Evolutionary conservation across 1,284 basidiomycete species (phyloP), one percentile per base, ranked within the genome.

Genomic region (Singerocomus rubriflavus): DNA sequence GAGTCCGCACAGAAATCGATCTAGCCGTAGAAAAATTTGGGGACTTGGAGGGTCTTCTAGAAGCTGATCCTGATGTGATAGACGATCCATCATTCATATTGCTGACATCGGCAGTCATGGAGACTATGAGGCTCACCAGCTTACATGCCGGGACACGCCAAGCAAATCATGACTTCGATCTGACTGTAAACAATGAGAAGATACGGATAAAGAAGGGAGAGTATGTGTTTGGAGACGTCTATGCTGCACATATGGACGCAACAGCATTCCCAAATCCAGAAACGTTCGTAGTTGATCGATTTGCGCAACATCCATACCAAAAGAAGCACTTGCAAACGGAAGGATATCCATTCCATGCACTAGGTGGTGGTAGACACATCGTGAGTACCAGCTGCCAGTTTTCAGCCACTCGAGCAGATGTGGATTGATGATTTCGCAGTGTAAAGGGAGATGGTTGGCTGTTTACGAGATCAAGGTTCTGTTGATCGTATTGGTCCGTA

Each of bases 31-130:
- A 40, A 26, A 57, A 25, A 14, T 57, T 35, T 1, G 48, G 56
- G 0, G 40, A 36, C 44, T 40, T 65, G 44, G 55, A 53, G 26
- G 16, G 21, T 5, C 31, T 64, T 3, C 46, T 67, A 0, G 39
- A 43, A 9, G 53, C 49, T 1, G 52, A 36, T 30, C 53, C 61
- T 2, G 46, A 48, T 7, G 29, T 36, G 17, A 6, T 66, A 40
- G 64, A 63, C 10, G 53, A 59, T 37, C 40, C 54, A 3, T 51
- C 52, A 1, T 58, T 67, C 34, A 6, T 13, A n/a, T 26, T 67
- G 0, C 27, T 67, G n/a, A 65, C 63, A 2, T 67, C 63, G 7
- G 61, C 59, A 1, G 46, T 65, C 42, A 64, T 66, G 61, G 64
- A 66, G 47, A 67, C 63, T 8, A 41, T 64, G 51, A 50, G 64